A percentile compares a stretch with the other conserved stretches of the same genome.
phyloP scores from a whole-genome alignment of 1,139 yeast genomes.

The Kluyveromyces sp. region DNA sequence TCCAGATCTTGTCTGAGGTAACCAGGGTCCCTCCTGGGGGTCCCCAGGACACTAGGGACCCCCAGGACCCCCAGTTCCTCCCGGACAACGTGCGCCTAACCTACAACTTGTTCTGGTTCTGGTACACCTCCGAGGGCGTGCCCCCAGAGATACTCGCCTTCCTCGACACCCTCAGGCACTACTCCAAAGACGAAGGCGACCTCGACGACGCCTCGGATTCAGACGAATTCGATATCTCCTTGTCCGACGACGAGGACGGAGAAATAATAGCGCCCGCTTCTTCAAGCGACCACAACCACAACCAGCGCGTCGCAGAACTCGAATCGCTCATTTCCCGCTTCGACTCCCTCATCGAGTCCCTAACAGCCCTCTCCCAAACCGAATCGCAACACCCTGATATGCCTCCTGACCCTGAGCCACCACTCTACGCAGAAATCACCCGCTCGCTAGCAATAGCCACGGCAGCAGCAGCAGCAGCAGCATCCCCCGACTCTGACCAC shows the following conservation, averaged over 20 bases:
- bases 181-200: constrained; percentile 3
- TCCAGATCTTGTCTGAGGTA: too few species aligned
- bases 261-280: too few species aligned
- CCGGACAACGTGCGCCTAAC: neutral
- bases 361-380: neutral
- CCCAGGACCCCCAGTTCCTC: neutral
- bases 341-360: neutral
- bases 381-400: neutral
- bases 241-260: constrained; percentile 4
- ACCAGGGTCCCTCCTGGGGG: too few species aligned
- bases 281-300: neutral
- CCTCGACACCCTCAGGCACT: neutral
- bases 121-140: neutral
- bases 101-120: constrained; percentile 3
- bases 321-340: neutral
- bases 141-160: neutral
- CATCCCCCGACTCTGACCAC: constrained; percentile 1
- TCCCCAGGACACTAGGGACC: too few species aligned
- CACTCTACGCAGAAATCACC: neutral
- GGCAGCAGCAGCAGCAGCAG: neutral
- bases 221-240: constrained; percentile 4
- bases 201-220: constrained; percentile 3
- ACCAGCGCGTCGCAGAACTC: neutral
- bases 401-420: neutral
- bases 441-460: neutral